These are phyloP conservation scores for Ustilago xerochloae DNA, from an alignment of 1,284 basidiomycete genomes.

Conservation along the genomic window DNA sequence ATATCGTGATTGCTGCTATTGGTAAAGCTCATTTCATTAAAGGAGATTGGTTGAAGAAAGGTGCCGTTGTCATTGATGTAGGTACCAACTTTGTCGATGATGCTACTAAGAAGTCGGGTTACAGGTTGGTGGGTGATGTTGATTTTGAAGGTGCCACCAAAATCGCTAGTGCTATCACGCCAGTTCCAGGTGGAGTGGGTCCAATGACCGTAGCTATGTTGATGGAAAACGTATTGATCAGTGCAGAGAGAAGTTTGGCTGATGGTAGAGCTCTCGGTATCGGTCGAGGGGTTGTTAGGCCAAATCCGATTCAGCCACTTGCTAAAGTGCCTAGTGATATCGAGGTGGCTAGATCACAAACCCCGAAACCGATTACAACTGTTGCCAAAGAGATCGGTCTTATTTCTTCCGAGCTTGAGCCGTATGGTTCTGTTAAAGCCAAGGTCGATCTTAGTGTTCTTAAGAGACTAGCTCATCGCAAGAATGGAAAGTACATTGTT, in stretches of 20 bases:
- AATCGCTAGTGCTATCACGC: constrained; percentile 90
- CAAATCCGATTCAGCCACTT: constrained; percentile 81
- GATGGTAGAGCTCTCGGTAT: constrained; percentile 77
- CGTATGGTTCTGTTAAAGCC: constrained; percentile 95
- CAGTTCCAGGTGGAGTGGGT: constrained; percentile 92
- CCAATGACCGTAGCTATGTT: constrained; percentile 99
- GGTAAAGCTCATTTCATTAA: constrained; percentile 90
- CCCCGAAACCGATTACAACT: constrained; percentile 85
- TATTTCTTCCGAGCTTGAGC: constrained; percentile 86
- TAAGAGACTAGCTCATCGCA: constrained; percentile 84
- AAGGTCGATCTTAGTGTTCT: constrained; percentile 93
- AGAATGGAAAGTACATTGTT: constrained; percentile 96
- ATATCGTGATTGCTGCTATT: constrained; percentile 93
- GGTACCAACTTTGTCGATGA: constrained; percentile 95
- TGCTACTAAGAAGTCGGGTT: constrained; percentile 88
- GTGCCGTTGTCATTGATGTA: constrained; percentile 77
- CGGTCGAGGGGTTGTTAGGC: constrained; percentile 75
- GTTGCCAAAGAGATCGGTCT: constrained; percentile 92
- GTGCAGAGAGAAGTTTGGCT: constrained; percentile 81
- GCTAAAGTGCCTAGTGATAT: constrained; percentile 86
- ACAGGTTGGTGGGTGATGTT: constrained; percentile 95
- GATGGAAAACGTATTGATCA: constrained; percentile 91
- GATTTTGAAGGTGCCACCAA: constrained; percentile 81
- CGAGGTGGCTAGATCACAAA: constrained; percentile 94
- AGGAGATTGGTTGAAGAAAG: constrained; percentile 94